Percentiles rank a stretch among this genome's conserved stretches.
These are phyloP conservation scores for Saccharomycopsis crataegensis DNA, from an alignment of 1,139 yeast species.

Conservation along the genomic window DNA sequence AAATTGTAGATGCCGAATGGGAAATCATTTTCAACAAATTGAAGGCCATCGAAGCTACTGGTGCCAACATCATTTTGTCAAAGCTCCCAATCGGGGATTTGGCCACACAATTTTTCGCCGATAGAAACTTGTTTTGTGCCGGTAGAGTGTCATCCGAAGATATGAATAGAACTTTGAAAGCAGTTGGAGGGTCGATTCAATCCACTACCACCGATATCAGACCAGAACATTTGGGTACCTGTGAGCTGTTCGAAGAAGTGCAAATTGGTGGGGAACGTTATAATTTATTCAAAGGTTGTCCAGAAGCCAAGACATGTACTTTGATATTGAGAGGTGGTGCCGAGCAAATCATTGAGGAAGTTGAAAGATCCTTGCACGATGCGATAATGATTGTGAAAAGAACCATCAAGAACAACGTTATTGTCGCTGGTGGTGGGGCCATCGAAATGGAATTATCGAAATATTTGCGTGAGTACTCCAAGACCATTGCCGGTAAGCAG, in stretches of 20 bases:
- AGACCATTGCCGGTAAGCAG: constrained; percentile 89
- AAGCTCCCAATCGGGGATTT: constrained; percentile 96
- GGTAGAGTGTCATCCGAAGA: constrained; percentile 89
- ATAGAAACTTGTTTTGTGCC: constrained; percentile 92
- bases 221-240: constrained; percentile 72
- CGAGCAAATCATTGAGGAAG: constrained; percentile 97
- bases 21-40: constrained; percentile 81
- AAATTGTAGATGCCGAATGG: constrained; percentile 98
- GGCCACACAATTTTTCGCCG: constrained; percentile 97
- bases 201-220: constrained; percentile 70
- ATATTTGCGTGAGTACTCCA: constrained; percentile 78
- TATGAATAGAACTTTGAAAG: constrained; percentile 85
- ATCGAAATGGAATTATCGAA: constrained; percentile 95
- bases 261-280: constrained; percentile 96
- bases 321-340: constrained; percentile 94
- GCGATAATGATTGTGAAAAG: constrained; percentile 98
- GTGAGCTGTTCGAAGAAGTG: constrained; percentile 79
- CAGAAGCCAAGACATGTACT: constrained; percentile 90
- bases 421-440: constrained; percentile 99
- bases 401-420: constrained; percentile 75
- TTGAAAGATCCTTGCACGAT: constrained; percentile 93
- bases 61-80: constrained; percentile 89
- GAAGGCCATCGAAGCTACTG: constrained; percentile 73
- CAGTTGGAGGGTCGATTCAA: constrained; percentile 90
- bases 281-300: constrained; percentile 88